Evolutionary conservation across 2,329 filamentous ascomycete species (phyloP), one percentile per base, ranked within the genome.

Genomic region (Canariomyces notabilis): DNA sequence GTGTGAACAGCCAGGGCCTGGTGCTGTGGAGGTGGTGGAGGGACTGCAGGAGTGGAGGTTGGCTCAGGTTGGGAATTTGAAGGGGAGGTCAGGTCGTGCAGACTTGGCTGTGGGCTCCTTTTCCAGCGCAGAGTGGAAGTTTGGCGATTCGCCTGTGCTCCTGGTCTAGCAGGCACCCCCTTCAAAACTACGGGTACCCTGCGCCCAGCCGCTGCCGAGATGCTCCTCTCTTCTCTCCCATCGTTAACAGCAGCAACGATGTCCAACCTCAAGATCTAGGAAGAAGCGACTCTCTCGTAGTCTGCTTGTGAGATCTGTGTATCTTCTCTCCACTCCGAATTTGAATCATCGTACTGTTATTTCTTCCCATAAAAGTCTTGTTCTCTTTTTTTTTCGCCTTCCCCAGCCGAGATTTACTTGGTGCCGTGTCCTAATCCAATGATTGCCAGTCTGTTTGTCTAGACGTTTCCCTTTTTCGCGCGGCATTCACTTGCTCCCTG

Each of bases 221-320:
- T 40, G 42, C 49, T 55, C 56, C 58, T 55, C 53, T 59, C 57
- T 61, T 56, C 58, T 53, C 64, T 61, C 61, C 59, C 65, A 64
- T 71, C 72, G 70, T 11, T 29, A 8, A 29, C 6, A 76, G 72
- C 67, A 65, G 67, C 64, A 69, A 70, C 69, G 64, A 77, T 79
- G 74, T 75, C 75, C 71, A 71, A 70, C 64, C 71, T 60, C 61
- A 67, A 66, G 67, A 67, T 76, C 64, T 78, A 58, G 71, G 70
- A 71, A 63, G 64, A 69, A 71, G 70, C 74, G 73, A 74, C 74
- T 75, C 67, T 66, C 63, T 58, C 23, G 70, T 70, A 76, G 74
- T 77, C 74, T 75, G 74, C 74, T 76, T 67, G 61, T 61, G 57
- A 61, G 57, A 61, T 58, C 54, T 55, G 44, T 53, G 53, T 68